Percentiles rank a stretch among this genome's conserved stretches.
Evolutionary conservation across 768 basidiomycete species (phyloP).

Genomic region (Leucocoprinus leucothites): DNA sequence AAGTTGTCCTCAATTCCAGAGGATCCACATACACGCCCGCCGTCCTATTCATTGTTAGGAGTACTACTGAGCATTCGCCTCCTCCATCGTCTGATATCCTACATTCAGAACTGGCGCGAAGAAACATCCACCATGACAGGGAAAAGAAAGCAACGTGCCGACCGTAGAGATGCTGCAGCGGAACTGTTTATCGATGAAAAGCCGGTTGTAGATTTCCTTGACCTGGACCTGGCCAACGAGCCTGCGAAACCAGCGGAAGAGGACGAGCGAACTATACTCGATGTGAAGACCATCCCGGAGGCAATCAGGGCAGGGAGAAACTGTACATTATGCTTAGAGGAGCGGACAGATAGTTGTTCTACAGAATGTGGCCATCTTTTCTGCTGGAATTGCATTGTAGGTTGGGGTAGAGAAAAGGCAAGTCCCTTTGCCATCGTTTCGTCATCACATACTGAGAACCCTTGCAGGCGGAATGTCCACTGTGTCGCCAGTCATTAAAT

Average conservation of each 20-base stretch:
- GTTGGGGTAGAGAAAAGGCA: conserved; percentile 88
- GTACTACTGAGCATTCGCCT: conserved; percentile 66
- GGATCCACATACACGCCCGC: conserved; percentile 69
- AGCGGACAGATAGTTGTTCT: conserved; percentile 75
- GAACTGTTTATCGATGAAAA: conserved; percentile 57
- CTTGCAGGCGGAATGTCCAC: conserved; percentile 74
- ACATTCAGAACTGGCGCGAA: conserved; percentile 32
- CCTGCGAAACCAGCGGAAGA: conserved; percentile 61
- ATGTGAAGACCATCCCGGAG: conserved; percentile 52
- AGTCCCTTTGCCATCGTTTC: conserved; percentile 8
- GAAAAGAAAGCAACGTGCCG: conserved; percentile 26
- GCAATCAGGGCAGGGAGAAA: conserved; percentile 55
- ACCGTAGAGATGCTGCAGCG: conserved; percentile 17
- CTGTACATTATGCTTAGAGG: conserved; percentile 84
- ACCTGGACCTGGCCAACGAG: conserved; percentile 49
- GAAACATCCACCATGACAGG: conserved; percentile 11
- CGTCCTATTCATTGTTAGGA: conserved; percentile 86
- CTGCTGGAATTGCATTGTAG: conserved; percentile 87
- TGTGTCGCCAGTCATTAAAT: conserved; percentile 77
- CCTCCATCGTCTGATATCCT: conserved; percentile 53
- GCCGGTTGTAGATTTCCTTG: conserved; percentile 56
- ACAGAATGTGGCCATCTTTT: conserved; percentile 91
- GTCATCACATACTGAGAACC: conserved; percentile 4
- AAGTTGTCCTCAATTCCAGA: conserved; percentile 75
- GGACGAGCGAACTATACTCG: conserved; percentile 65